Conservation (phyloP, 208 protist genomes). For the Porcisia deanei region DNA sequence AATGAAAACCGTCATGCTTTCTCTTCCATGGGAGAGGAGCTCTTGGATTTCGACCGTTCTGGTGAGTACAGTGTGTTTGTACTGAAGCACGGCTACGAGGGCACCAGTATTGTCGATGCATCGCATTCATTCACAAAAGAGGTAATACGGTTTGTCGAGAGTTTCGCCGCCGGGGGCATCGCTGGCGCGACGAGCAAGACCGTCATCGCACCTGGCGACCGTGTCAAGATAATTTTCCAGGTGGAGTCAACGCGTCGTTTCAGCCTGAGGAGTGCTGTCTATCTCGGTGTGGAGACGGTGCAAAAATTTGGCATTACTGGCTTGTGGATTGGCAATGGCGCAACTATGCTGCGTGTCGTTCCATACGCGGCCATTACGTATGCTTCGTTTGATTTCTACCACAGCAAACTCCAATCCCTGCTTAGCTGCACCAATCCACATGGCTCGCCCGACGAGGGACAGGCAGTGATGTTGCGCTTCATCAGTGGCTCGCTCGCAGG, state of each 20-base stretch:
- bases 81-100: conserved; percentile 38
- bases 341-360: conserved; percentile 94
- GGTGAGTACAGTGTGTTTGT: conserved; percentile 63
- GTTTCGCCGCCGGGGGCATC: conserved; percentile 92
- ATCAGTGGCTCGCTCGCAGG: conserved; percentile 90
- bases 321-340: conserved; percentile 95
- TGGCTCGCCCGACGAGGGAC: conserved; percentile 42
- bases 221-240: conserved; percentile 96
- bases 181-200: conserved; percentile 94
- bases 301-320: conserved; percentile 81
- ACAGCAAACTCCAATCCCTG: conserved; percentile 26
- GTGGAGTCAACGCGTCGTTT: conserved; percentile 78
- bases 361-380: conserved; percentile 96
- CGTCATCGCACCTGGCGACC: conserved; percentile 92
- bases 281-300: conserved; percentile 76
- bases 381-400: conserved; percentile 92
- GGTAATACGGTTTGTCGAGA: conserved; percentile 81
- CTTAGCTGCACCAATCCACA: conserved; percentile 22
- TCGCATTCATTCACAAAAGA: conserved; percentile 34
- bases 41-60: conserved; percentile 66
- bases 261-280: conserved; percentile 61
- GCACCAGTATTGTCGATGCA: conserved; percentile 6
- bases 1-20: conserved; percentile 61
- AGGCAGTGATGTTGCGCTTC: conserved; percentile 66
- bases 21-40: conserved; percentile 49